Evolutionary conservation across 2,329 filamentous ascomycete genomes (phyloP), one percentile per base, ranked within the genome.

Genomic region (Orbilia quercus): DNA sequence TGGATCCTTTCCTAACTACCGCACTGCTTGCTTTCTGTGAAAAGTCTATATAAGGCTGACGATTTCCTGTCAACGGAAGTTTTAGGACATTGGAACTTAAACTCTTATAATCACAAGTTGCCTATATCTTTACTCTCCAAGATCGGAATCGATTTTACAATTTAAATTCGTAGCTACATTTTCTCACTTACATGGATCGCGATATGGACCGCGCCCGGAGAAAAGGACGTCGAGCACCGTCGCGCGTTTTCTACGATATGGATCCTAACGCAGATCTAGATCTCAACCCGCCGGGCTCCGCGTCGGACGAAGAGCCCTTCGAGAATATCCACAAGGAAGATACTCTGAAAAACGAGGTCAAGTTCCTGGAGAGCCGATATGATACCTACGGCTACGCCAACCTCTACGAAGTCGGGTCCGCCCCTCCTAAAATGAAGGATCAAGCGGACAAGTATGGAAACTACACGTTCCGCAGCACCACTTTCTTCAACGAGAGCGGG

Each of bases 351-450:
- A 70, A 62, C n/a, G 55, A 47, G 44, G 58, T 80, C 59, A 80
- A 80, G 67, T 78, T 80, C 51, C 78, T 80, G 14, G 79, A 80
- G 50, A 78, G 77, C 50, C 79, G 78, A 20, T 79, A 76, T 62
- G 79, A 79, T 50, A 76, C 76, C 36, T 77, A 79, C 63, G 77
- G 78, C 4, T 75, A 76, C 16, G 62, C 62, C 7, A 79, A 78
- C 45, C 76, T 80, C 50, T 73, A 75, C 25, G 80, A 80, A 67
- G 78, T 78, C 12, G 50, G 79, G 75, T 36, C 78, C 76, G 40
- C 77, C 75, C 44, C 76, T 76, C 31, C 78, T 23, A 67, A 67
- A 36, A 9, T 75, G 2, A 79, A 77, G 20, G 60, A 78, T 9
- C 77, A 77, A 64, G 76, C 76, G 58, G 79, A 80, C 73, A 78